These are phyloP conservation scores for Salix suchowensis DNA, from an alignment of 345 rosid species.

Conservation along the genomic window DNA sequence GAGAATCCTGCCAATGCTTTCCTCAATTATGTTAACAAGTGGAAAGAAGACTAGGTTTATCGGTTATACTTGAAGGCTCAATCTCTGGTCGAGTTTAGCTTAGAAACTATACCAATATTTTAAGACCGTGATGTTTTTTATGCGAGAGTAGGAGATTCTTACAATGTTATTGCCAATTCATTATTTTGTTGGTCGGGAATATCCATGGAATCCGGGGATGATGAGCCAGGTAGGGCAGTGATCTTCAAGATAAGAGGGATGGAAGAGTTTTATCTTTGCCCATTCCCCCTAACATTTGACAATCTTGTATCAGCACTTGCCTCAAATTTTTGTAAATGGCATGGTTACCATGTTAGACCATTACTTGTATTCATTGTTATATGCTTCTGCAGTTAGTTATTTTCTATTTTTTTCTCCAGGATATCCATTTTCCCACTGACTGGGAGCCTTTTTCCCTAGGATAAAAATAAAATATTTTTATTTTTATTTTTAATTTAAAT, in stretches of 20 bases:
- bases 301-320: background rate
- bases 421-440: too few species aligned
- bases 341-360: background rate
- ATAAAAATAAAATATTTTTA: too few species aligned
- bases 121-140: background rate
- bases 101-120: background rate
- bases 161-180: background rate
- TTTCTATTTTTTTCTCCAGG: background rate
- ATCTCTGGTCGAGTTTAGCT: background rate
- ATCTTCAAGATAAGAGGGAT: background rate
- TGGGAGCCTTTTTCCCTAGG: too few species aligned
- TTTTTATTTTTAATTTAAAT: too few species aligned
- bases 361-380: background rate
- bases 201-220: background rate
- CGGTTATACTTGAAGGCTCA: too few species aligned
- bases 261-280: background rate
- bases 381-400: background rate
- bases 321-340: slow-evolving; percentile 7
- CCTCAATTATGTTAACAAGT: slow-evolving; percentile 78
- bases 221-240: background rate
- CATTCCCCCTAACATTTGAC: background rate
- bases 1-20: slow-evolving; percentile 76
- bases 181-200: slow-evolving; percentile 5
- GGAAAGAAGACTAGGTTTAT: slow-evolving; percentile 62
- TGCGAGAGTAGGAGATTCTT: background rate